Conservation (phyloP, 352 stramenopile genomes). For the Pythium guiyangense region DNA sequence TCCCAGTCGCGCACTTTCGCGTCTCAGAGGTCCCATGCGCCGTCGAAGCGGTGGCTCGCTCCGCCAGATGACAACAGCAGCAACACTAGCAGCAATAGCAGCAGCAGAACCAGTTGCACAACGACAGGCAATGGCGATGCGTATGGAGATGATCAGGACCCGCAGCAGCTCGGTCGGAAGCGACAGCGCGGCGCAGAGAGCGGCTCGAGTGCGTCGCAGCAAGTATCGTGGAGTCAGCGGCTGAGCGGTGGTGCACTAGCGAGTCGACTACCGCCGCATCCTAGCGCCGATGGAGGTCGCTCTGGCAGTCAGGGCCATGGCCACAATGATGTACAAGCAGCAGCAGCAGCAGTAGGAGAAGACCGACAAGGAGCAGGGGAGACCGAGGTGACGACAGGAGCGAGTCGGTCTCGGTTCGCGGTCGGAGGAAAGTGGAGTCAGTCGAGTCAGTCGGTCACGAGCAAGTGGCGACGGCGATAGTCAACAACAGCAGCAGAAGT, state of each 20-base stretch:
- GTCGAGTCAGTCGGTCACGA: conserved; percentile 12
- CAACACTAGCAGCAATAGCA: too few species aligned
- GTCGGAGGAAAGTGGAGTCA: conserved; percentile 6
- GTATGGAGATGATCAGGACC: not conserved
- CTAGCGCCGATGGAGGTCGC: not conserved
- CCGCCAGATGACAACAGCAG: too few species aligned
- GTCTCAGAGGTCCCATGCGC: not conserved
- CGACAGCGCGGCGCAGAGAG: not conserved
- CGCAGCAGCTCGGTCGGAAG: not conserved
- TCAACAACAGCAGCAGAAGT: too few species aligned
- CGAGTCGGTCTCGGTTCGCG: conserved; percentile 8
- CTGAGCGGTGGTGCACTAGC: conserved; percentile 3
- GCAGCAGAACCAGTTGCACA: too few species aligned
- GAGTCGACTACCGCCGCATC: not conserved
- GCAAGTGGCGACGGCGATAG: conserved; percentile 10
- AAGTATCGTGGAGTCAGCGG: conserved; percentile 12
- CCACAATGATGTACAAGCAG: too few species aligned
- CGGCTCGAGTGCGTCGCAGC: not conserved
- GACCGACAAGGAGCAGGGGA: too few species aligned
- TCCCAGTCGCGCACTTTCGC: too few species aligned
- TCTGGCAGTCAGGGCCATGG: too few species aligned
- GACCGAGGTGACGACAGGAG: not conserved
- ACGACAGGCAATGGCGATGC: not conserved
- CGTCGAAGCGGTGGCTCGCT: conserved; percentile 6
- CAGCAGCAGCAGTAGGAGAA: too few species aligned